A percentile compares a stretch with the other conserved stretches of the same genome.
Conservation (phyloP, 2,329 filamentous ascomycete species). For the Alternaria triticimaculans region DNA sequence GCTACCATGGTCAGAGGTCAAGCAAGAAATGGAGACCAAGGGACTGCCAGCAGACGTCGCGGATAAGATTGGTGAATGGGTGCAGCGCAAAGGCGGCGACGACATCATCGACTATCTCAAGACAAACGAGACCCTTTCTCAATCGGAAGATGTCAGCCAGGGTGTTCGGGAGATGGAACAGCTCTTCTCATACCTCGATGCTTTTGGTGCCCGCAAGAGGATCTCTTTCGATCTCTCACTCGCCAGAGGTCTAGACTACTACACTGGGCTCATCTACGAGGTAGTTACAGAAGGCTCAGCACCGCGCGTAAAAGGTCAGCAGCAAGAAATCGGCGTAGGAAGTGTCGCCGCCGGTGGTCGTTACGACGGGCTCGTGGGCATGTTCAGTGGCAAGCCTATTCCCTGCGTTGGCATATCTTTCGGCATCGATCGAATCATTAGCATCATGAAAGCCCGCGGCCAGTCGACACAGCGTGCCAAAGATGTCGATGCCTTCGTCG, state of each 20-base stretch:
- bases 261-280: constrained; percentile 90
- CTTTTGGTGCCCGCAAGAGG: constrained; percentile 73
- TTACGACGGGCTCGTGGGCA: constrained; percentile 91
- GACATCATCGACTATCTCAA: constrained; percentile 66
- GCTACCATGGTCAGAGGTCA: constrained; percentile 82
- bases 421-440: constrained; percentile 94
- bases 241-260: constrained; percentile 90
- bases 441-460: constrained; percentile 81
- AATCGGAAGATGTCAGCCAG: constrained; percentile 72
- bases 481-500: constrained; percentile 90
- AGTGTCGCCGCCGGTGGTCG: constrained; percentile 88
- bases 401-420: constrained; percentile 94
- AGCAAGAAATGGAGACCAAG: constrained; percentile 94
- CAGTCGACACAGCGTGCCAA: constrained; percentile 68
- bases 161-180: constrained; percentile 82
- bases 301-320: constrained; percentile 48
- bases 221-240: constrained; percentile 91
- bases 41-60: constrained; percentile 77
- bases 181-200: constrained; percentile 81
- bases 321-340: constrained; percentile 71
- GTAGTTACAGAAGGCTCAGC: constrained; percentile 83
- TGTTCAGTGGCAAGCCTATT: constrained; percentile 90
- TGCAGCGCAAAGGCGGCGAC: constrained; percentile 75
- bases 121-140: constrained; percentile 43
- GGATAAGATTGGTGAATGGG: constrained; percentile 86